phyloP scores from a whole-genome alignment of 352 stramenopile species.

The Globisporangium viniferum region DNA sequence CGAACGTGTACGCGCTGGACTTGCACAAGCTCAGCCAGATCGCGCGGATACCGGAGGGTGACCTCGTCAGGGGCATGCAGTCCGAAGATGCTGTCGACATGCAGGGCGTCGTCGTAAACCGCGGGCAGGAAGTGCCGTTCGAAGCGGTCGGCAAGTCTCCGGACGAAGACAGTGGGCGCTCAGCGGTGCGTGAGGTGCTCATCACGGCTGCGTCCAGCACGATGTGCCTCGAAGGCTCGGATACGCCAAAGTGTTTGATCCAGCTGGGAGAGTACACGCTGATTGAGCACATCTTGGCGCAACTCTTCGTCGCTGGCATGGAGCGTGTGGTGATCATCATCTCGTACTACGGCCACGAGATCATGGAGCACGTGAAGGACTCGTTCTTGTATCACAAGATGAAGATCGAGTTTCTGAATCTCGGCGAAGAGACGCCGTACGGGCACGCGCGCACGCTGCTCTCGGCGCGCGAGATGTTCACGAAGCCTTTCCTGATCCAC shows the following conservation, averaged over 20 bases:
- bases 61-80: constrained; percentile 74
- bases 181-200: constrained; percentile 63
- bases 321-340: constrained; percentile 84
- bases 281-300: constrained; percentile 77
- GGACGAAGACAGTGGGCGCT: constrained; percentile 12
- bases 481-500: constrained; percentile 78
- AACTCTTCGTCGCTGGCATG: constrained; percentile 81
- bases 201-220: constrained; percentile 77
- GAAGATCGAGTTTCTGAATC: constrained; percentile 81
- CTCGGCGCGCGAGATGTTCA: constrained; percentile 76
- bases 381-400: constrained; percentile 73
- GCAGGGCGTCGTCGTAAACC: constrained; percentile 78
- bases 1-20: constrained; percentile 72
- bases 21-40: constrained; percentile 66
- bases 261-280: constrained; percentile 73
- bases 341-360: constrained; percentile 75
- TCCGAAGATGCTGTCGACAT: constrained; percentile 73
- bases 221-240: constrained; percentile 73
- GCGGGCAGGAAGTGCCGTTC: constrained; percentile 74
- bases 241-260: constrained; percentile 80
- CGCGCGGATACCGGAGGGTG: constrained; percentile 54
- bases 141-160: constrained; percentile 65
- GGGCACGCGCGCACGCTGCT: constrained; percentile 73
- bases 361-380: constrained; percentile 77
- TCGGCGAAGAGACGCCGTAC: constrained; percentile 75